phyloP scores from a whole-genome alignment of 768 basidiomycete genomes.

The Leccinum ochraceum region DNA sequence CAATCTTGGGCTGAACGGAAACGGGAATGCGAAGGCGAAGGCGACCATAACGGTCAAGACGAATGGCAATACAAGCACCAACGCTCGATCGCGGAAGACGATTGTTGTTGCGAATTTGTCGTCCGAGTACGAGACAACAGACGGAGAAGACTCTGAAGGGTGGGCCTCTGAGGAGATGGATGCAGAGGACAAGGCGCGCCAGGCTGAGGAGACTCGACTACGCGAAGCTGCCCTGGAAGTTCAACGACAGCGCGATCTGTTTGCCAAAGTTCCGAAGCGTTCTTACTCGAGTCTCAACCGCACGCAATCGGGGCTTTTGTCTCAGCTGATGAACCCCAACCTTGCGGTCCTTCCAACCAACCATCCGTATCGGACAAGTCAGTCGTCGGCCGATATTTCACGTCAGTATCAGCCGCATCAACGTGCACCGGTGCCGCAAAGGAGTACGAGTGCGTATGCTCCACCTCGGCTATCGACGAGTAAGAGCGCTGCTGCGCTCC shows the following conservation, averaged over 20 bases:
- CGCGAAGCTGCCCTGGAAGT: slow-evolving; percentile 62
- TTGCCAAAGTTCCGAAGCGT: slow-evolving; percentile 64
- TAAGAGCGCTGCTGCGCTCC: slow-evolving; percentile 61
- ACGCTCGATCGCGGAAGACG: slow-evolving; percentile 37
- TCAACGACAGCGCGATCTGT: slow-evolving; percentile 66
- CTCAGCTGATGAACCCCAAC: slow-evolving; percentile 72
- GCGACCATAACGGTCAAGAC: not conserved
- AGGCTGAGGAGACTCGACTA: slow-evolving; percentile 36
- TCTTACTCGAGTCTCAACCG: slow-evolving; percentile 63
- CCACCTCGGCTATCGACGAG: slow-evolving; percentile 44
- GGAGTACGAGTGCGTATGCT: slow-evolving; percentile 32
- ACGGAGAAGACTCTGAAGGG: slow-evolving; percentile 55
- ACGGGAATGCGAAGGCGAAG: slow-evolving; percentile 19
- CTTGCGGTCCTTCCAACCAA: slow-evolving; percentile 56
- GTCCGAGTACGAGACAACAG: slow-evolving; percentile 52
- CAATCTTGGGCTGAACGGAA: slow-evolving; percentile 17
- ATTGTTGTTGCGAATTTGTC: slow-evolving; percentile 51
- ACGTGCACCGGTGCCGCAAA: slow-evolving; percentile 26
- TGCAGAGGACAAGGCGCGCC: slow-evolving; percentile 34
- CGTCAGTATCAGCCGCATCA: slow-evolving; percentile 26
- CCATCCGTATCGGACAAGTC: slow-evolving; percentile 59
- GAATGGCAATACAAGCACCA: slow-evolving; percentile 15
- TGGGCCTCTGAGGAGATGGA: slow-evolving; percentile 65
- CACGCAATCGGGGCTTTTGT: slow-evolving; percentile 58
- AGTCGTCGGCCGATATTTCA: slow-evolving; percentile 48